Percentiles rank a stretch among this genome's conserved stretches.
phyloP scores from a whole-genome alignment of 371 early-diverging fungal species.

The Mucor velutinosus region DNA sequence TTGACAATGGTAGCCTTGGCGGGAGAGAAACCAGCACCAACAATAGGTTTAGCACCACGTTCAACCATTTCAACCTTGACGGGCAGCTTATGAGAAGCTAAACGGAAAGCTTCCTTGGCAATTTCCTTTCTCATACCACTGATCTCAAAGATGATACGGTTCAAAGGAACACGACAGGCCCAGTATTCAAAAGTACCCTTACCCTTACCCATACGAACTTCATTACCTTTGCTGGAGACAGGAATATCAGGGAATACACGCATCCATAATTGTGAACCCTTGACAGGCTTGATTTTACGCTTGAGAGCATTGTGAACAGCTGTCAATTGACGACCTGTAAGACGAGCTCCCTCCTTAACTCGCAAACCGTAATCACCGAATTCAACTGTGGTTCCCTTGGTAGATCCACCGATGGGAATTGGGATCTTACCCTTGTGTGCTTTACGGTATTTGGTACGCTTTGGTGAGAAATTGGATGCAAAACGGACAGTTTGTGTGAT shows the following conservation, averaged over 20 bases:
- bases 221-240: slow-evolving; percentile 89
- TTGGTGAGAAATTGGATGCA: slow-evolving; percentile 75
- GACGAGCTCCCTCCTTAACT: slow-evolving; percentile 79
- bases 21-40: slow-evolving; percentile 47
- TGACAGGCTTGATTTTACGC: slow-evolving; percentile 84
- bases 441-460: slow-evolving; percentile 82
- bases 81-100: slow-evolving; percentile 72
- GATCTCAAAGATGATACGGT: slow-evolving; percentile 89
- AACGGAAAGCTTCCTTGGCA: slow-evolving; percentile 79
- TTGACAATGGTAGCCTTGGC: slow-evolving; percentile 4
- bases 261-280: slow-evolving; percentile 86
- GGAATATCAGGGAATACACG: slow-evolving; percentile 93
- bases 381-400: slow-evolving; percentile 83
- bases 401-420: slow-evolving; percentile 79
- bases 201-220: slow-evolving; percentile 97
- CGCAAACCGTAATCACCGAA: slow-evolving; percentile 93
- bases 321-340: slow-evolving; percentile 85
- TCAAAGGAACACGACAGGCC: slow-evolving; percentile 88
- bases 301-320: slow-evolving; percentile 75
- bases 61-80: slow-evolving; percentile 78
- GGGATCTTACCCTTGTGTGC: slow-evolving; percentile 89
- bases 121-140: slow-evolving; percentile 75
- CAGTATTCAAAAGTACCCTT: slow-evolving; percentile 94
- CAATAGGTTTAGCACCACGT: slow-evolving; percentile 56
- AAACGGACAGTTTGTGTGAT: slow-evolving; percentile 36